Base-by-base conservation (phyloP, 1,284 basidiomycete genomes). In the Testicularia cyperi region DNA sequence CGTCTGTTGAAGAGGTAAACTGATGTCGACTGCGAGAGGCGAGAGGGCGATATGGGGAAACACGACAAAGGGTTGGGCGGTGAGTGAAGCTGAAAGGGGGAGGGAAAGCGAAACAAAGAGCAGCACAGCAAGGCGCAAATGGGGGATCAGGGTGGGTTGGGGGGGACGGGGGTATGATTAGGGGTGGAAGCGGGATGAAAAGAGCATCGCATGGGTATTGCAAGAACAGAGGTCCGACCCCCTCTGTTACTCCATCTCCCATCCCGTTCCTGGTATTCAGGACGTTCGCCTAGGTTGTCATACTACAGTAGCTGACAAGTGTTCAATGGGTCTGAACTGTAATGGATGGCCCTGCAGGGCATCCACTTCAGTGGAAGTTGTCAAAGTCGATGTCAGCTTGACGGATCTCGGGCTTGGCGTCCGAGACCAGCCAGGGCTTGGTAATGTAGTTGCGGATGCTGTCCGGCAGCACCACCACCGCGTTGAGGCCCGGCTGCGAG, bases 371-470 rank as follows among this genome's bases (percentile, higher is more conserved):
- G 13, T 62, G 44, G 33, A 62, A 56, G 32, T 44, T 55, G 44
- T 47, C 52, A 52, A 47, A 62, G 47, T 62, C 58, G 20, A 62
- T 52, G 44, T 62, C 58, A 23, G 47, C 46, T 41, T 62, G 34
- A 19, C 48, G 54, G 36, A 38, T 38, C 44, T 64, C 61, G 16
- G 42, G 45, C 42, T 56, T 52, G 43, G 49, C 55, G 27, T 58
- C 65, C 26, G 64, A 65, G 16, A 70, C 37, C 29, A 78, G 65
- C 77, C 77, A 78, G 12, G 69, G 67, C 75, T 94, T 95, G 79
- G 88, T 89, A 84, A 97, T 94, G 78, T 97, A 97, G 78, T 97
- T 97, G 53, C 92, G 83, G 46, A 96, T 85, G 3, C 89, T 89
- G 74, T 98, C 94, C 20, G 94, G 85, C 30, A 95, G 79, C 28